Conservation (phyloP, 2,329 filamentous ascomycete genomes). For the Fusarium decemcellulare region DNA sequence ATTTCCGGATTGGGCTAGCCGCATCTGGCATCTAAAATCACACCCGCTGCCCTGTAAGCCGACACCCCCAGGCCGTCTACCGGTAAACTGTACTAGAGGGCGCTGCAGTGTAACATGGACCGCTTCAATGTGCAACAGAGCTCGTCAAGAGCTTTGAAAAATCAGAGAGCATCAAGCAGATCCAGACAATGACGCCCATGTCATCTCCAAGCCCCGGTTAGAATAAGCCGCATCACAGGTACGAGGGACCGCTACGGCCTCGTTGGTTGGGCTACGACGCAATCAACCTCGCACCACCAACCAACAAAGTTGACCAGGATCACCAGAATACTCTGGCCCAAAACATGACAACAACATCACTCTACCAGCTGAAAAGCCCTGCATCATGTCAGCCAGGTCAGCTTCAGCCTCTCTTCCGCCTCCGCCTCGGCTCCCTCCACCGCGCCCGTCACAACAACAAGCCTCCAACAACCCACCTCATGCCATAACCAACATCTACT, state of each 20-base stretch:
- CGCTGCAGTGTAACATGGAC: slow-evolving; percentile 36
- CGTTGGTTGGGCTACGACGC: too few relatives aligned
- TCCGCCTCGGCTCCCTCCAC: not conserved
- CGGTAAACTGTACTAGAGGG: not conserved
- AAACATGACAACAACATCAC: not conserved
- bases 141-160: too few relatives aligned
- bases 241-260: too few relatives aligned
- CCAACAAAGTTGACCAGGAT: not conserved
- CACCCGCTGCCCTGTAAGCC: slow-evolving; percentile 4
- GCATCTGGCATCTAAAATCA: slow-evolving; percentile 10
- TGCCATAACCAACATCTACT: not conserved
- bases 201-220: too few relatives aligned
- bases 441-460: not conserved
- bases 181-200: too few relatives aligned
- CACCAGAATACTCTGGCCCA: too few relatives aligned
- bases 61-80: not conserved
- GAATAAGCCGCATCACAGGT: not conserved
- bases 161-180: too few relatives aligned
- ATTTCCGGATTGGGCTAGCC: slow-evolving; percentile 30
- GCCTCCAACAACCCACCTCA: not conserved
- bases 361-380: too few relatives aligned
- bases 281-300: not conserved
- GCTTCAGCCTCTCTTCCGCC: not conserved
- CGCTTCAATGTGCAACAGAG: too few relatives aligned
- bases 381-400: not conserved